Base-by-base conservation (phyloP, 352 stramenopile species). In the Phytopythium chamaehyphon region DNA sequence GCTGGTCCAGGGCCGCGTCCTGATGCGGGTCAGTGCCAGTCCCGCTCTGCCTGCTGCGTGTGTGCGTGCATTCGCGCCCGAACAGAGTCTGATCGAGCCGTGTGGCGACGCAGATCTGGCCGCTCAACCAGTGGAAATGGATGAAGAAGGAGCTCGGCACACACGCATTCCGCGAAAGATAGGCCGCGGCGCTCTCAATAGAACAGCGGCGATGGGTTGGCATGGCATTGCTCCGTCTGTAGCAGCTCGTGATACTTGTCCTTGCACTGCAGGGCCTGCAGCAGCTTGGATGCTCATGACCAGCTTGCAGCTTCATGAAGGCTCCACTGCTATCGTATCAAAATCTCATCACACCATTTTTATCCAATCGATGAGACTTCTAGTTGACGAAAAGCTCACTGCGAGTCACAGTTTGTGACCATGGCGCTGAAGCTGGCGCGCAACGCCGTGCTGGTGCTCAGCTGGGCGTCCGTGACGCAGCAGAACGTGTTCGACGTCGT, bases 1-100 rank as follows among this genome's bases (percentile, higher is more conserved):
- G 21, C 64, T 98, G 14, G 76, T 98, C 39, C 73, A 96, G 54
- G 93, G 92, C 28, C 76, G 91, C 23, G 83, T 98, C 23, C 38
- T 96, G 15, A 86, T 90, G 73, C 80, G 92, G 37, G 68, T 98
- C 52, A 83, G 88, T 61, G 38, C 16, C 33, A n/a, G 18, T 14
- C 11, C 28, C 28, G 9, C 5, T 33, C 9, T 33, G 5, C 28
- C 28, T 33, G 28, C 9, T 33, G 28, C 5, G 9, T 5, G 9
- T 33, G 9, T 33, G 28, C n/a, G n/a, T n/a, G n/a, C n/a, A n/a
- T 42, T 5, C 18, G 6, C 16, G 67, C 68, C 62, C 21, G 22
- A n/a, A n/a, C 36, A 9, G 8, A 26, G 18, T 26, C 28, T 33
- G 9, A 33, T 33, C 28, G 10, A 5, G 24, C 18, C 21, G 22